These are phyloP conservation scores for Colletotrichum godetiae DNA, from an alignment of 2,329 filamentous ascomycete species.

Conservation along the genomic window DNA sequence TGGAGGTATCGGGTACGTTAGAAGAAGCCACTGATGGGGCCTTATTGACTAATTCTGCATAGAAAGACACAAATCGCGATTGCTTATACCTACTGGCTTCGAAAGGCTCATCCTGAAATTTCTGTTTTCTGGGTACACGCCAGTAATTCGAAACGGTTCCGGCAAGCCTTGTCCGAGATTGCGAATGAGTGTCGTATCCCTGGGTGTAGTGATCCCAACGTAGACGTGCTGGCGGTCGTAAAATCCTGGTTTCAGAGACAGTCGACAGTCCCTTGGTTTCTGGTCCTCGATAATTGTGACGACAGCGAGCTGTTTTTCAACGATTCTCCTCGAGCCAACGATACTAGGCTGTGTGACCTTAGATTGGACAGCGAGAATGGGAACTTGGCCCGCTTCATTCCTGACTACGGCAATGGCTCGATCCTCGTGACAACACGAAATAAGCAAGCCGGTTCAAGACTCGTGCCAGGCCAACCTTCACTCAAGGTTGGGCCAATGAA, in stretches of 20 bases:
- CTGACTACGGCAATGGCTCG: constrained; percentile 43
- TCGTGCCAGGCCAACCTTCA: constrained; percentile 38
- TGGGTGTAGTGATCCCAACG: constrained; percentile 40
- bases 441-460: constrained; percentile 42
- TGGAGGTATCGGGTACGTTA: constrained; percentile 40
- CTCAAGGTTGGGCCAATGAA: constrained; percentile 45
- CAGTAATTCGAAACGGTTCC: constrained; percentile 43
- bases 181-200: constrained; percentile 40
- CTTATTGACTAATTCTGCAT: constrained; percentile 16
- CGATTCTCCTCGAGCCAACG: neutral
- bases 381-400: constrained; percentile 40
- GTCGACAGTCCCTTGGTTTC: constrained; percentile 32
- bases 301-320: constrained; percentile 8
- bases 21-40: neutral
- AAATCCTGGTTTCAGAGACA: constrained; percentile 43
- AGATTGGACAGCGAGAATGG: constrained; percentile 18
- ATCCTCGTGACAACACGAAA: constrained; percentile 49
- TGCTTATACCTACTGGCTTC: constrained; percentile 41
- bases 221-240: constrained; percentile 39
- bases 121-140: constrained; percentile 49
- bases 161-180: constrained; percentile 41
- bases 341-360: too few relatives aligned
- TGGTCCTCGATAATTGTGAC: constrained; percentile 31
- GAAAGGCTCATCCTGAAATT: constrained; percentile 35
- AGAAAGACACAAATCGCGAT: constrained; percentile 48